These are phyloP conservation scores for Gossypium mustelinum DNA, from an alignment of 345 rosid species.

Conservation along the genomic window DNA sequence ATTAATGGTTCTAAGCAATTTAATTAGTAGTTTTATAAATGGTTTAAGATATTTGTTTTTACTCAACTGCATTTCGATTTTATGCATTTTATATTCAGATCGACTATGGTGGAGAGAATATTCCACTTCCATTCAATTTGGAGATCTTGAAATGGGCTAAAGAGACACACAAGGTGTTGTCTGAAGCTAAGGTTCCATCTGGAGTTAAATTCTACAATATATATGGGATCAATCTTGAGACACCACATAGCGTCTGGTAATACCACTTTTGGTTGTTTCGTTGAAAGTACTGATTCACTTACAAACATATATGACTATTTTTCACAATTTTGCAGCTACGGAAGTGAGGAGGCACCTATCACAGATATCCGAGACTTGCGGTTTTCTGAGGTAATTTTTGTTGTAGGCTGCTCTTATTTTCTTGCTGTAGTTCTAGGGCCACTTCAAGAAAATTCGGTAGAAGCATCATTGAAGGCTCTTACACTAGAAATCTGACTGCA, in stretches of 20 bases:
- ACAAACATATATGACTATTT: neutral
- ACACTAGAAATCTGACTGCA: no score
- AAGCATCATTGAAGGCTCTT: no score
- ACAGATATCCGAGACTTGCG: conserved; percentile 49
- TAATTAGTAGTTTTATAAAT: neutral
- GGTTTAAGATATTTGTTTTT: conserved; percentile 8
- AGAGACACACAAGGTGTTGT: conserved; percentile 51
- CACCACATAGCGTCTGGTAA: conserved; percentile 93
- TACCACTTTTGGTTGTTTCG: conserved; percentile 21
- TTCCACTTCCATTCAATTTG: conserved; percentile 78
- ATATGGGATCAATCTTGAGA: conserved; percentile 74
- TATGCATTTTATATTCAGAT: conserved; percentile 38
- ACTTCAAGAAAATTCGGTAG: neutral
- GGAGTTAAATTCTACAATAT: conserved; percentile 89
- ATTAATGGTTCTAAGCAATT: neutral
- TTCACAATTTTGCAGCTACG: conserved; percentile 62
- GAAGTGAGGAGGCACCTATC: conserved; percentile 71
- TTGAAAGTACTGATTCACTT: conserved; percentile 5
- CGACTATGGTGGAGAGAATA: conserved; percentile 49
- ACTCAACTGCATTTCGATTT: conserved; percentile 4
- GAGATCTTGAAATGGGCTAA: conserved; percentile 87
- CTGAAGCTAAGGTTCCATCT: conserved; percentile 67
- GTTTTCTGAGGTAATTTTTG: conserved; percentile 50
- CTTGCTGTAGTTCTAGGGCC: neutral
- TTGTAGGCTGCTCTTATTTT: conserved; percentile 6